Evolutionary conservation across 1,284 basidiomycete species (phyloP).

Genomic region (Rhodofomes roseus): DNA sequence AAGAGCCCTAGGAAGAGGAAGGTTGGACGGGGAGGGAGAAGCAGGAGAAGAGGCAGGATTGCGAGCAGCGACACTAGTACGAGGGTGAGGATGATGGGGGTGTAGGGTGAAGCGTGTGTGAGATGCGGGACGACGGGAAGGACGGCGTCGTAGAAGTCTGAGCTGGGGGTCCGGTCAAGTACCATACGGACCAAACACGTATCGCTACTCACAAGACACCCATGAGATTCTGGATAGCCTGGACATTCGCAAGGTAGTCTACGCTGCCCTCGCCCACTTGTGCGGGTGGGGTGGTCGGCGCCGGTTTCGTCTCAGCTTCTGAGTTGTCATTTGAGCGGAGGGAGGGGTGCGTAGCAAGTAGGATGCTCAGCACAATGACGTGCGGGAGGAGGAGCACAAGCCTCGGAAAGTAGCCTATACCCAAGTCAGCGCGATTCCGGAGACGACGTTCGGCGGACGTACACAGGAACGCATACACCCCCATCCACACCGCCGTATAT

Average conservation of each 20-base stretch:
- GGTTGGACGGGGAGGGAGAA: conserved; percentile 56
- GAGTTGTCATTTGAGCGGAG: conserved; percentile 11
- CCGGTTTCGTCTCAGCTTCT: conserved; percentile 16
- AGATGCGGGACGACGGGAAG: conserved; percentile 36
- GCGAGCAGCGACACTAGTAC: conserved; percentile 42
- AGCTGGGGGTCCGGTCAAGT: conserved; percentile 28
- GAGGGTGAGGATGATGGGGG: conserved; percentile 48
- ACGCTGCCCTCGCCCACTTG: conserved; percentile 49
- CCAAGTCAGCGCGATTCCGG: neutral
- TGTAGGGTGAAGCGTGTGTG: conserved; percentile 52
- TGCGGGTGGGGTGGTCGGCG: conserved; percentile 35
- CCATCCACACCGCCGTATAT: conserved; percentile 64
- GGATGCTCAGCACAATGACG: conserved; percentile 45
- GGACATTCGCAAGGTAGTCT: conserved; percentile 75
- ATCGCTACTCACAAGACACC: conserved; percentile 52
- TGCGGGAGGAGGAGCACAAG: conserved; percentile 65
- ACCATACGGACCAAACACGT: neutral
- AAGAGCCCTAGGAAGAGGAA: conserved; percentile 53
- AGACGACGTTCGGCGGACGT: conserved; percentile 22
- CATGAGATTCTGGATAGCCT: conserved; percentile 81
- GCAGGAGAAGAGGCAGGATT: conserved; percentile 40
- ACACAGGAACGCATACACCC: conserved; percentile 70
- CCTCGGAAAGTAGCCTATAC: conserved; percentile 62
- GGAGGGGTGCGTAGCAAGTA: conserved; percentile 55
- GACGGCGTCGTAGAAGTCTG: conserved; percentile 37